Percentiles rank a stretch among this genome's conserved stretches.
These are phyloP conservation scores for Kingdonia uniflora DNA, from an alignment of 164 flowering plant genomes.

Conservation along the genomic window DNA sequence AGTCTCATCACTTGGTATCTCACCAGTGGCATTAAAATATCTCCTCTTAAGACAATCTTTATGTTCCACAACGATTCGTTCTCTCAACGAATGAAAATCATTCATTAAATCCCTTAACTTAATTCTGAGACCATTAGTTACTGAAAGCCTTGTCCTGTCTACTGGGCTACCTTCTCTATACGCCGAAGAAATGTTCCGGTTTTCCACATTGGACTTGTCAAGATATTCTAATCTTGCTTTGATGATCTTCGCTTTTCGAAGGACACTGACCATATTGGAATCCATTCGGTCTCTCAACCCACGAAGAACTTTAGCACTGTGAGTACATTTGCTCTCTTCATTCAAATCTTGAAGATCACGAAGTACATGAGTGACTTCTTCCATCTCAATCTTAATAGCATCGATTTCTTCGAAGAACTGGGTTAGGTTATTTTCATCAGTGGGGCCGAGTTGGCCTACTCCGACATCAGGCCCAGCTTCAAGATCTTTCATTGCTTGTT, in stretches of 20 bases:
- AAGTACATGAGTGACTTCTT: constrained; percentile 49
- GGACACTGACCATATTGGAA: constrained; percentile 46
- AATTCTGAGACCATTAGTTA: constrained; percentile 49
- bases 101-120: constrained; percentile 59
- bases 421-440: constrained; percentile 46
- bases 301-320: constrained; percentile 52
- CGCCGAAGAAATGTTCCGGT: constrained; percentile 20
- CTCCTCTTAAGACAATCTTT: constrained; percentile 47
- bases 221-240: constrained; percentile 47
- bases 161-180: constrained; percentile 42
- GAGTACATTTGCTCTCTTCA: constrained; percentile 53
- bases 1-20: constrained; percentile 31
- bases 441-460: constrained; percentile 24
- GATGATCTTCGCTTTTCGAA: constrained; percentile 47
- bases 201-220: constrained; percentile 36
- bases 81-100: constrained; percentile 46
- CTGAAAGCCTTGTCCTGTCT: constrained; percentile 51
- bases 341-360: constrained; percentile 46
- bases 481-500: constrained; percentile 52
- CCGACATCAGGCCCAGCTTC: constrained; percentile 41
- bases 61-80: constrained; percentile 39
- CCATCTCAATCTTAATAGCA: constrained; percentile 44
- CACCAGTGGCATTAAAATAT: constrained; percentile 43
- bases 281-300: constrained; percentile 68
- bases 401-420: constrained; percentile 53